Conservation (phyloP, 148 eudicot genomes). For the Bassia scoparia region DNA sequence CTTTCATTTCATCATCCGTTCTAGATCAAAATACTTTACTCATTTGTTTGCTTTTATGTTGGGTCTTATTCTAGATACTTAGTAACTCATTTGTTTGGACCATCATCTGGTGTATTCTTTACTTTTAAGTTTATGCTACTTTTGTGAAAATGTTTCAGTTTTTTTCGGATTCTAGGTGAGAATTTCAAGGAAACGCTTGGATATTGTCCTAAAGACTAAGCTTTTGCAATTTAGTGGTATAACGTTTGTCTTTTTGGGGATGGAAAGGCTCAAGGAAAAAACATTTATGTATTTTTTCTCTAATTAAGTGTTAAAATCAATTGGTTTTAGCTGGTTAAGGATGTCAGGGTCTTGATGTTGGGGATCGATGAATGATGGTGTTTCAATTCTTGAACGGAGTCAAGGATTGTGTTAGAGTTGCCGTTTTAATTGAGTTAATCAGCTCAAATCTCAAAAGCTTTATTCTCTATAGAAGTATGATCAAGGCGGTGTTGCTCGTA, state of each 20-base stretch:
- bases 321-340: neutral
- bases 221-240: neutral
- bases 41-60: no score
- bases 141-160: neutral
- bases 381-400: neutral
- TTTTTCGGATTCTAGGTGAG: neutral
- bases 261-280: neutral
- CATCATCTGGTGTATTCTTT: neutral
- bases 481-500: no score
- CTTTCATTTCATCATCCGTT: no score
- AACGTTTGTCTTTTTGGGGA: neutral
- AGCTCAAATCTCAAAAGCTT: neutral
- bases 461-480: neutral
- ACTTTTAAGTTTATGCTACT: neutral
- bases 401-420: neutral
- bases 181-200: neutral
- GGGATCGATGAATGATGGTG: neutral
- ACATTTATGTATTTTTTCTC: neutral
- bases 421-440: neutral
- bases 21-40: no score
- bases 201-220: neutral
- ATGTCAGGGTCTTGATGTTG: neutral
- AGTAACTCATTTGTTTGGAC: no score
- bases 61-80: no score
- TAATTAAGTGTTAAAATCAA: neutral